phyloP scores from a whole-genome alignment of 305 asterid genomes.

The Ilex paraguariensis region DNA sequence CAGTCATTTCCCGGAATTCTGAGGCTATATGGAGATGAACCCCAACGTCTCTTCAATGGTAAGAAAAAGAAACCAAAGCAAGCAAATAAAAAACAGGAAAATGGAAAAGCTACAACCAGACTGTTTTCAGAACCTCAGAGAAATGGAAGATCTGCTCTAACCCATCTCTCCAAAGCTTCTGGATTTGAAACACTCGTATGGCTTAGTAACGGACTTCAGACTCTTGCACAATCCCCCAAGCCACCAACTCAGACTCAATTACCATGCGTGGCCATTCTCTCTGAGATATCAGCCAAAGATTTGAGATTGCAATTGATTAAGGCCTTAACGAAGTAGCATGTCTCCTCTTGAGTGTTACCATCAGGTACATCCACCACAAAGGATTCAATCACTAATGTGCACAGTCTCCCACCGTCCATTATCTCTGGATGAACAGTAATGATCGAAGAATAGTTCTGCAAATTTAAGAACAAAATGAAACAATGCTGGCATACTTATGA shows the following conservation, averaged over 20 bases:
- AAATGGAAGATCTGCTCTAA: background rate
- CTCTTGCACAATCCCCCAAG: no score
- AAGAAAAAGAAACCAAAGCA: background rate
- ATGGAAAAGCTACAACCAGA: background rate
- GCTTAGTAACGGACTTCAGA: background rate
- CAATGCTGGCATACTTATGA: background rate
- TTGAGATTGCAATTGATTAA: constrained; percentile 44
- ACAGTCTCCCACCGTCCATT: constrained; percentile 26
- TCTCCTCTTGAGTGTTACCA: constrained; percentile 46
- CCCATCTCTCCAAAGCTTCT: constrained; percentile 3
- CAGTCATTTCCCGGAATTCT: no score
- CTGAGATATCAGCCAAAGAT: constrained; percentile 41
- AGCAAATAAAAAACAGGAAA: background rate
- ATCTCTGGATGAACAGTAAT: constrained; percentile 39
- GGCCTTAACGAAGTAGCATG: constrained; percentile 43
- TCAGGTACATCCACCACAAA: constrained; percentile 48
- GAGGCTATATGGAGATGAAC: no score
- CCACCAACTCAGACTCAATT: background rate
- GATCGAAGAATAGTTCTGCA: constrained; percentile 44
- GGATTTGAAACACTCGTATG: background rate
- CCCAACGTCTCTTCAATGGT: no score
- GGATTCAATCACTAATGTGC: constrained; percentile 40
- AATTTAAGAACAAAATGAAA: background rate
- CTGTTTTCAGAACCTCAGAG: no score
- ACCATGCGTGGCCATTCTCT: constrained; percentile 38